These are phyloP conservation scores for Pseudonectria buxi DNA, from an alignment of 2,329 filamentous ascomycete species.

Conservation along the genomic window DNA sequence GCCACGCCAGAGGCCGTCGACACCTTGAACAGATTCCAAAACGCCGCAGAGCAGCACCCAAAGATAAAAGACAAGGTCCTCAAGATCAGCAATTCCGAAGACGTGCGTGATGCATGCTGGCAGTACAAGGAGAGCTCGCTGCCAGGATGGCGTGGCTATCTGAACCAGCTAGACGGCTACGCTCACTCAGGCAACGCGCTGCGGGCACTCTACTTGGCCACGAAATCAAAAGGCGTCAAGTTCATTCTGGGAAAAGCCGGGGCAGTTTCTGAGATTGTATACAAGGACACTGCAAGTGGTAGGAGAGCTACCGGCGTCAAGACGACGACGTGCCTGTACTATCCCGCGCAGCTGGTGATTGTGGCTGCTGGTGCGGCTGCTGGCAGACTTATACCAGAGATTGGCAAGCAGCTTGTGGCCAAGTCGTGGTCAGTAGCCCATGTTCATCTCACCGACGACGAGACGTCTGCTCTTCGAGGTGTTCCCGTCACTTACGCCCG, in stretches of 20 bases:
- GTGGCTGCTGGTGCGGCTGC: constrained; percentile 46
- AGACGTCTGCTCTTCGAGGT: constrained; percentile 45
- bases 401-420: constrained; percentile 45
- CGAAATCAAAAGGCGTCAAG: constrained; percentile 31
- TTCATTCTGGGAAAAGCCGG: constrained; percentile 29
- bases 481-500: constrained; percentile 56
- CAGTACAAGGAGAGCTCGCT: constrained; percentile 43
- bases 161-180: constrained; percentile 51
- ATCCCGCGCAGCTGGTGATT: constrained; percentile 35
- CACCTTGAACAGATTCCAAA: constrained; percentile 36
- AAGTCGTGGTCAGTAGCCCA: constrained; percentile 55
- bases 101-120: constrained; percentile 38
- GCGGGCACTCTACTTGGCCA: constrained; percentile 37
- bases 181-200: constrained; percentile 49
- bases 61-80: constrained; percentile 34
- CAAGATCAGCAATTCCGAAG: constrained; percentile 28
- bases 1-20: constrained; percentile 42
- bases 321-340: constrained; percentile 8
- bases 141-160: constrained; percentile 47
- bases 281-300: constrained; percentile 7
- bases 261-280: constrained; percentile 18
- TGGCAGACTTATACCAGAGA: constrained; percentile 39
- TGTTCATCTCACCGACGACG: constrained; percentile 47
- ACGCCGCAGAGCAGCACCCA: constrained; percentile 33
- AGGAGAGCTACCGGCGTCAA: constrained; percentile 10